Evolutionary conservation across 768 basidiomycete species (phyloP).

Genomic region (Suillus lakei): DNA sequence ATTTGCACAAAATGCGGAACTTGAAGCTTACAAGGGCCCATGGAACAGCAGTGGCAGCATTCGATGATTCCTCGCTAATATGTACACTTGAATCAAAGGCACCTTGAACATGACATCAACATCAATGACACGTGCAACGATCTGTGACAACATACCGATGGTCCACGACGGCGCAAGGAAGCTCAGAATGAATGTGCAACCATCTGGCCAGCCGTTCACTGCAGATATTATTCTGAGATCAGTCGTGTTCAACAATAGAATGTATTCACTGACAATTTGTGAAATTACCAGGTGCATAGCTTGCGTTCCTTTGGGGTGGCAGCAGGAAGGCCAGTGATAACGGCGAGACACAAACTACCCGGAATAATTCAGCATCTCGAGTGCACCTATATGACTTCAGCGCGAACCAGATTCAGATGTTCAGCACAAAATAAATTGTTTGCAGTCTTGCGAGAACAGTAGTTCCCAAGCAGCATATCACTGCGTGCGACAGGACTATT

Average conservation of each 20-base stretch:
- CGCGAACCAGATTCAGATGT: conserved; percentile 61
- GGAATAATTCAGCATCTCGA: neutral
- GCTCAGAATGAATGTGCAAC: conserved; percentile 54
- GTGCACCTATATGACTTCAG: neutral
- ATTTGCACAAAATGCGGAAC: neutral
- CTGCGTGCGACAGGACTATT: conserved; percentile 62
- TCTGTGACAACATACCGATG: conserved; percentile 35
- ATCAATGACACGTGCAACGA: neutral
- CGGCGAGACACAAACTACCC: conserved; percentile 59
- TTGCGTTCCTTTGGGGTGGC: conserved; percentile 61
- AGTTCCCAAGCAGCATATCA: conserved; percentile 74
- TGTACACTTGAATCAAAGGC: conserved; percentile 56
- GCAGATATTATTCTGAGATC: conserved; percentile 6
- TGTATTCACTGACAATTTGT: conserved; percentile 49
- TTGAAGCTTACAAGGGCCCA: conserved; percentile 52
- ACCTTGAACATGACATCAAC: conserved; percentile 23
- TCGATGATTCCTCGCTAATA: conserved; percentile 59
- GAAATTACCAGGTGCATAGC: conserved; percentile 66
- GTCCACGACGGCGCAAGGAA: conserved; percentile 57
- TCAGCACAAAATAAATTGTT: conserved; percentile 62
- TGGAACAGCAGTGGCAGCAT: conserved; percentile 60
- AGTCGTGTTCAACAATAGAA: neutral
- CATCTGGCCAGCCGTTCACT: conserved; percentile 51
- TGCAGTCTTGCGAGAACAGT: conserved; percentile 70
- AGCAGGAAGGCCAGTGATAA: conserved; percentile 71